Evolutionary conservation across 768 basidiomycete species (phyloP).

Genomic region (Agrocybe praecox): DNA sequence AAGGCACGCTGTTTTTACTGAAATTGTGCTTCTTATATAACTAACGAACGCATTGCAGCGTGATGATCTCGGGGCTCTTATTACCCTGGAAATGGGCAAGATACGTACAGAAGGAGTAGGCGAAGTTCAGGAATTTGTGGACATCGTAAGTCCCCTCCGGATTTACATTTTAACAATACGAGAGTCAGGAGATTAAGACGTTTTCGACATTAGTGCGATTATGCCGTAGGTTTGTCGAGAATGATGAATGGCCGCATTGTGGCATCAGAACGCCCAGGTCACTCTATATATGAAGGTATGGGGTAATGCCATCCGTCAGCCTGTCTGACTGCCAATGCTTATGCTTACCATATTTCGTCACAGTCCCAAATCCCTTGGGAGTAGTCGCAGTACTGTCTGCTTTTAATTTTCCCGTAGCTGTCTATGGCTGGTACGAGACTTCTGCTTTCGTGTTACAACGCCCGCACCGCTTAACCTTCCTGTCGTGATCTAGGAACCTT

Average conservation of each 20-base stretch:
- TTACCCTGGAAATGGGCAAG: constrained; percentile 91
- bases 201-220: constrained; percentile 71
- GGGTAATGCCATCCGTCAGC: constrained; percentile 11
- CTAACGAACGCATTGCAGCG: constrained; percentile 44
- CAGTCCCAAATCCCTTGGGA: constrained; percentile 89
- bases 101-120: constrained; percentile 89
- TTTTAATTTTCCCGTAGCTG: constrained; percentile 96
- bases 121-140: constrained; percentile 94
- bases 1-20: constrained; percentile 53
- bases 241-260: constrained; percentile 94
- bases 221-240: constrained; percentile 88
- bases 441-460: neutral
- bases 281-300: constrained; percentile 86
- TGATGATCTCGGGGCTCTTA: constrained; percentile 76
- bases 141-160: constrained; percentile 70
- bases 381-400: constrained; percentile 79
- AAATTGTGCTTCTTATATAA: neutral
- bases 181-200: constrained; percentile 2
- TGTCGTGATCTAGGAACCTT: constrained; percentile 68
- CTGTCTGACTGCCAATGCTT: constrained; percentile 5
- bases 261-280: constrained; percentile 87
- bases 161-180: neutral
- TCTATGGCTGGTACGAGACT: constrained; percentile 77
- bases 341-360: constrained; percentile 16
- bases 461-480: constrained; percentile 1